phyloP scores from a whole-genome alignment of 2,329 filamentous ascomycete genomes.

The Cadophora malorum region DNA sequence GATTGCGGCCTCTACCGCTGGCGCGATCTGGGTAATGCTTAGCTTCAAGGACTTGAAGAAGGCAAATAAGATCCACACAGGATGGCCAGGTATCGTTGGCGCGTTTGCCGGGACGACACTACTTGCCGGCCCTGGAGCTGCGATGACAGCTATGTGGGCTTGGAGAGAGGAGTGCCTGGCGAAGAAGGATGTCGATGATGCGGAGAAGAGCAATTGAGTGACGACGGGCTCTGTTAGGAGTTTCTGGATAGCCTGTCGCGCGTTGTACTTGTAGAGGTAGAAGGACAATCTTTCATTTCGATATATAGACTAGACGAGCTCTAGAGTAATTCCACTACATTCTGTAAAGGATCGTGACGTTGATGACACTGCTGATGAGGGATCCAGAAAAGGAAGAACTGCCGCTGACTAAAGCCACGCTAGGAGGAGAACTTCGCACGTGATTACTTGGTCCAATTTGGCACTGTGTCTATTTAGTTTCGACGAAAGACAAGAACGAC shows the following conservation, averaged over 20 bases:
- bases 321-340: neutral
- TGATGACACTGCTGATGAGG: neutral
- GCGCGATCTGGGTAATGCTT: constrained; percentile 43
- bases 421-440: neutral
- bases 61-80: constrained; percentile 40
- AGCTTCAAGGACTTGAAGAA: constrained; percentile 46
- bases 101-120: constrained; percentile 32
- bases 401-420: neutral
- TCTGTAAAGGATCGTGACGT: neutral
- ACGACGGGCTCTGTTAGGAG: neutral
- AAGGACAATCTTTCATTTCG: neutral
- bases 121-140: constrained; percentile 44
- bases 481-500: no score
- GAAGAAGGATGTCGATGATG: constrained; percentile 12
- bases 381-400: neutral
- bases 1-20: constrained; percentile 36
- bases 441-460: neutral
- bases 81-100: constrained; percentile 39
- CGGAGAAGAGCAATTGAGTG: constrained; percentile 1
- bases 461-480: no score
- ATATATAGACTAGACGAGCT: neutral
- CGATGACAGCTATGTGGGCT: constrained; percentile 43
- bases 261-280: neutral
- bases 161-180: constrained; percentile 48
- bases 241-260: neutral